Base-by-base conservation (phyloP, 2,329 filamentous ascomycete species). In the Chaetothyriales sp. region DNA sequence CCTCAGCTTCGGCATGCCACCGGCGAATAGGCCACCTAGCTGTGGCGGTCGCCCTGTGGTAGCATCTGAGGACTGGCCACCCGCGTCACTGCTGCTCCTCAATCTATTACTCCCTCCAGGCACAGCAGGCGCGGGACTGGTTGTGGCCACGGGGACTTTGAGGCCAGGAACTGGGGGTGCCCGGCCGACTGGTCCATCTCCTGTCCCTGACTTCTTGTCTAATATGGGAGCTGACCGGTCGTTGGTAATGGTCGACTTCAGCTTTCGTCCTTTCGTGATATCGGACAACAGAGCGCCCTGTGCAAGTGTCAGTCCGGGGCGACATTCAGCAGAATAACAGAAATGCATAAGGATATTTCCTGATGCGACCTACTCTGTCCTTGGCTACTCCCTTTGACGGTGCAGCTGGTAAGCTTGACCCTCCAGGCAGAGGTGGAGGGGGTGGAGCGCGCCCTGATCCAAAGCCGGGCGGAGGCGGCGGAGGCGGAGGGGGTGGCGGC, bases 1-100 rank as follows among this genome's bases (percentile, higher is more conserved):
- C 66, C 86, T 85, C 62, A 98, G 66, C 70, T 95, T 96, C 2
- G 92, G 92, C 79, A 96, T 96, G 39, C 90, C 92, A 36, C 87
- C 89, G 1, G 86, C 87, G 63, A 98, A 95, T 22, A 98, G 67
- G 1, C 92, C 92, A 26, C 74, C 90, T 9, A 96, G 68, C 64
- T 95, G 90, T 9, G 88, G 87, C 46, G 86, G 79, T 18, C 79
- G 67, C 1, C 68, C 68, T 18, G 67, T 59, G 10, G 63, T 64
- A 2, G 67, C 64, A 42, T 64, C 63, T 54, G 73, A 69, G 55
- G 70, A 68, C 45, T 74, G 73, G 49, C 62, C 60, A 25, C 62
- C 64, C 15, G 65, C 61, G 60, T 93, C 87, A 65, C 89, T 95
- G 65, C 92, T 89, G 67, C 87, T 94, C 64, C 88, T 78, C 52